phyloP scores from a whole-genome alignment of 1,284 basidiomycete species.

The Boletus mariae region DNA sequence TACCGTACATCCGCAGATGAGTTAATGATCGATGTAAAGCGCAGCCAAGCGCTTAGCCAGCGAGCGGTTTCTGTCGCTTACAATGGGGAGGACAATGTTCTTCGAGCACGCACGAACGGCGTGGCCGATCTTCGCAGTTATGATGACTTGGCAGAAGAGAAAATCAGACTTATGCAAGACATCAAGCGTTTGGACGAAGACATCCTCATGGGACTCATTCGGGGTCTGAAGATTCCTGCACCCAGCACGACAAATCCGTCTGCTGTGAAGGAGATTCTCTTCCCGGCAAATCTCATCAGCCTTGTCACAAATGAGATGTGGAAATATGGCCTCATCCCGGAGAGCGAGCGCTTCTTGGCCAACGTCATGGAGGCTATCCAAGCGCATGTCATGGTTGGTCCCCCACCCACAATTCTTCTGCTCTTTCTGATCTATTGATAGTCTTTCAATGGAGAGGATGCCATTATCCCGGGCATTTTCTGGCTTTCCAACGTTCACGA shows the following conservation, averaged over 20 bases:
- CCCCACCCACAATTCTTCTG: background rate
- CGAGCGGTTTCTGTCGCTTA: constrained; percentile 93
- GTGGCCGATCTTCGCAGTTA: constrained; percentile 67
- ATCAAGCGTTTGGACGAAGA: constrained; percentile 92
- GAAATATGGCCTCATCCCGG: constrained; percentile 96
- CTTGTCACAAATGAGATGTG: constrained; percentile 99
- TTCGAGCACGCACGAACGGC: constrained; percentile 71
- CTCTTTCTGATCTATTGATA: constrained; percentile 30
- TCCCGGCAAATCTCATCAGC: constrained; percentile 99
- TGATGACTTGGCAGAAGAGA: constrained; percentile 92
- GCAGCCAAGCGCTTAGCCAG: constrained; percentile 70
- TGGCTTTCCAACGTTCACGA: constrained; percentile 99
- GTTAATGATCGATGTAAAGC: constrained; percentile 73
- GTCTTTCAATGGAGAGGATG: constrained; percentile 92
- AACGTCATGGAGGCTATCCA: constrained; percentile 99
- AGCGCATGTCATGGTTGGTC: constrained; percentile 93
- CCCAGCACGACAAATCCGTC: constrained; percentile 91
- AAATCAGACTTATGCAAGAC: constrained; percentile 91
- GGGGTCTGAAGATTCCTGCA: constrained; percentile 89
- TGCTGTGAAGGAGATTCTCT: constrained; percentile 94
- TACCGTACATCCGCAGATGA: constrained; percentile 76
- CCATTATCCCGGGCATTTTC: constrained; percentile 95
- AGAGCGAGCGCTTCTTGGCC: constrained; percentile 97
- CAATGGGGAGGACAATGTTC: constrained; percentile 70
- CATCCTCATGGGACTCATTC: constrained; percentile 86